A percentile compares a stretch with the other conserved stretches of the same genome.
These are phyloP conservation scores for Gossypium trilobum DNA, from an alignment of 441 rosid species.

Conservation along the genomic window DNA sequence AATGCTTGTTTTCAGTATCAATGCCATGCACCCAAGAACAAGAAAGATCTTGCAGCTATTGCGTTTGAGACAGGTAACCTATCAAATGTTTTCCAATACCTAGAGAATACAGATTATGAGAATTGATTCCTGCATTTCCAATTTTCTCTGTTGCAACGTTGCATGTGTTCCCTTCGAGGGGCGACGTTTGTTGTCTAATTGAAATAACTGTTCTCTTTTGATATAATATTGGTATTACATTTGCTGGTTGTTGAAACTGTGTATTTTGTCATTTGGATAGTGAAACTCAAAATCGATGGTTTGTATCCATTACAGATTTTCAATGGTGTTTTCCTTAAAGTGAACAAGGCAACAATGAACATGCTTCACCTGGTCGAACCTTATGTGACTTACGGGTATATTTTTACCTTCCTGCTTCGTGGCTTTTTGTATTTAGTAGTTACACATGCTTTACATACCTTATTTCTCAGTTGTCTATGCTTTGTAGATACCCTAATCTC, in stretches of 20 bases:
- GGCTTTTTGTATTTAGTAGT: no score
- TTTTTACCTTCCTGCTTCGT: neutral
- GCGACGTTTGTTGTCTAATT: neutral
- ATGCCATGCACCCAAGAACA: constrained; percentile 72
- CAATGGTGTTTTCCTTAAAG: constrained; percentile 76
- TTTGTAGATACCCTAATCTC: constrained; percentile 29
- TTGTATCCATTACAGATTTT: constrained; percentile 34
- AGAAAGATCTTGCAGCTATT: constrained; percentile 64
- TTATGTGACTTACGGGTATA: constrained; percentile 71
- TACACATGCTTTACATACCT: neutral
- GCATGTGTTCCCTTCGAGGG: neutral
- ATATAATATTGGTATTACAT: neutral
- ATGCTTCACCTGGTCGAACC: constrained; percentile 80
- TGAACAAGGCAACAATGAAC: constrained; percentile 70
- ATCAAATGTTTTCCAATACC: neutral
- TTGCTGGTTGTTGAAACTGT: neutral
- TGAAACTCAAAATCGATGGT: neutral
- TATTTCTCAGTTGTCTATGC: neutral
- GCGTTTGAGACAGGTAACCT: constrained; percentile 63
- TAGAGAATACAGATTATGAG: neutral
- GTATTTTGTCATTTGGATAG: neutral
- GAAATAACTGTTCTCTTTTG: neutral
- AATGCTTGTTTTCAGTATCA: constrained; percentile 51
- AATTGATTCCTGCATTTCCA: neutral
- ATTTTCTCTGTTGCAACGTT: neutral